Conservation (phyloP, 768 basidiomycete species). For the Lentinula edodes region DNA sequence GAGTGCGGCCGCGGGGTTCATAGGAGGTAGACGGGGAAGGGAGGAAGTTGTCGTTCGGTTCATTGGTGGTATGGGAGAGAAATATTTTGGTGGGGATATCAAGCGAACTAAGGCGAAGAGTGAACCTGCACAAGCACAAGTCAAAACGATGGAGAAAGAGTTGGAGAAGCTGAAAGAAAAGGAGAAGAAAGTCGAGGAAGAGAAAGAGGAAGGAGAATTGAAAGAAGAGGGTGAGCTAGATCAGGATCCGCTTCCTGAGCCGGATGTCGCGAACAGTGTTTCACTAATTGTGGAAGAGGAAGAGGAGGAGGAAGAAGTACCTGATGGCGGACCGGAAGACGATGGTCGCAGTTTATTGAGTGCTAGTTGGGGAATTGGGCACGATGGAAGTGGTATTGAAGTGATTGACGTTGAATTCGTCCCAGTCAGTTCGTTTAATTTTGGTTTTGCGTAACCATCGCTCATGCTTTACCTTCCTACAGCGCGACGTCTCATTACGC, state of each 20-base stretch:
- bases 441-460: background rate
- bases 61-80: slow-evolving; percentile 35
- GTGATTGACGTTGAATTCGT: slow-evolving; percentile 59
- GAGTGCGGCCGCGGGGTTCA: slow-evolving; percentile 2
- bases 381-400: slow-evolving; percentile 75
- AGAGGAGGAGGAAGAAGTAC: background rate
- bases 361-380: slow-evolving; percentile 73
- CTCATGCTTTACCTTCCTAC: background rate
- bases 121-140: background rate
- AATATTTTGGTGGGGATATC: slow-evolving; percentile 15
- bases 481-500: background rate
- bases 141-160: background rate
- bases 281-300: background rate
- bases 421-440: slow-evolving; percentile 37
- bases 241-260: slow-evolving; percentile 9
- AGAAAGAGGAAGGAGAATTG: background rate
- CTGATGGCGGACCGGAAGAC: slow-evolving; percentile 27
- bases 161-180: background rate
- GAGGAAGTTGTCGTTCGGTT: slow-evolving; percentile 25
- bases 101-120: background rate
- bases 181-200: background rate
- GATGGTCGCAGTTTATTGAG: slow-evolving; percentile 61
- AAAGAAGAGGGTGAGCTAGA: slow-evolving; percentile 4
- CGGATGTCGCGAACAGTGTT: background rate
- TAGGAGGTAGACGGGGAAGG: slow-evolving; percentile 14